Percentiles rank a stretch among this genome's conserved stretches.
These are phyloP conservation scores for Cenococcum geophilum DNA, from an alignment of 495 filamentous ascomycete genomes.

Conservation along the genomic window DNA sequence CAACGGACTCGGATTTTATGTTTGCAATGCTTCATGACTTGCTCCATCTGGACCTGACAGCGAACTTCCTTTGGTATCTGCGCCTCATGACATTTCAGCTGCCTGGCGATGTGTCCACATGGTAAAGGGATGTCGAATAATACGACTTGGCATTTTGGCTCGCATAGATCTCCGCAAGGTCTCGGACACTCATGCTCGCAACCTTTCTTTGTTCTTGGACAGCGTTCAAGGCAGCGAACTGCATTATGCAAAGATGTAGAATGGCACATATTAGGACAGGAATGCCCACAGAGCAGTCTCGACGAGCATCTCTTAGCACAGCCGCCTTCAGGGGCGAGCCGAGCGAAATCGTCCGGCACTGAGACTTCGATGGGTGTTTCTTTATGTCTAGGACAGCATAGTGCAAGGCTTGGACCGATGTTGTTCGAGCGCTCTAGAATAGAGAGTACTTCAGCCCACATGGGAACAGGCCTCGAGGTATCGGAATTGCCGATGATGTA, in stretches of 20 bases:
- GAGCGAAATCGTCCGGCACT: conserved; percentile 56
- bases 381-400: conserved; percentile 65
- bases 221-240: conserved; percentile 56
- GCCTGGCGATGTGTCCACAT: conserved; percentile 53
- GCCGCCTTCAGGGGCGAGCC: conserved; percentile 63
- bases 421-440: conserved; percentile 47
- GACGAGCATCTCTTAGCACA: conserved; percentile 55
- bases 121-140: conserved; percentile 43
- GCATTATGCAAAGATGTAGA: conserved; percentile 54
- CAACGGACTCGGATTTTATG: conserved; percentile 52
- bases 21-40: conserved; percentile 47
- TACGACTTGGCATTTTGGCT: conserved; percentile 41
- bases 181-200: conserved; percentile 45
- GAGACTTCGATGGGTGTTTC: conserved; percentile 51
- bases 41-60: conserved; percentile 40
- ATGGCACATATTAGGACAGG: conserved; percentile 65
- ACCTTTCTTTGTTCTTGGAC: conserved; percentile 52
- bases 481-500: conserved; percentile 72
- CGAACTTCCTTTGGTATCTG: conserved; percentile 36
- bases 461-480: conserved; percentile 51
- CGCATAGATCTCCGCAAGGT: conserved; percentile 56
- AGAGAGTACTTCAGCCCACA: conserved; percentile 63
- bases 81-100: conserved; percentile 49
- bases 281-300: conserved; percentile 65
- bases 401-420: conserved; percentile 49